A percentile compares a stretch with the other conserved stretches of the same genome.
Conservation (phyloP, 2,329 filamentous ascomycete species). For the Polytolypa hystricis region DNA sequence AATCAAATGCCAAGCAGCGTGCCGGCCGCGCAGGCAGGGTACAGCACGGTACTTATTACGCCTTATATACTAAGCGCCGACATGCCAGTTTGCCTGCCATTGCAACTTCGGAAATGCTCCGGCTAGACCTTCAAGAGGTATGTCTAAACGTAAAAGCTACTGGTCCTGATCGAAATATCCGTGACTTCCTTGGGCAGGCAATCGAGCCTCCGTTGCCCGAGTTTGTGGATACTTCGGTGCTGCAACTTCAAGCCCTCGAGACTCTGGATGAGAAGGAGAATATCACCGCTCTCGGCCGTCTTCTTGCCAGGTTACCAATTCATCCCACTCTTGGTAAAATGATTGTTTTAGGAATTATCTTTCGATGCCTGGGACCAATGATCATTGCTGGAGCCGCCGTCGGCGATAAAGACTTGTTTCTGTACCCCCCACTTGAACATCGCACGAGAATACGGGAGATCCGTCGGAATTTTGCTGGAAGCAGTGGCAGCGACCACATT, state of each 20-base stretch:
- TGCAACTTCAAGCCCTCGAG: constrained; percentile 29
- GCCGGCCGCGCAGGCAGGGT: constrained; percentile 42
- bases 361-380: constrained; percentile 42
- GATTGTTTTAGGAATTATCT: constrained; percentile 41
- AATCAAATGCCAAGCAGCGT: constrained; percentile 38
- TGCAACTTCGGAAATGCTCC: constrained; percentile 31
- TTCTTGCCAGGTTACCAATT: constrained; percentile 33
- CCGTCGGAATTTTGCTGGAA: constrained; percentile 23
- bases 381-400: constrained; percentile 33
- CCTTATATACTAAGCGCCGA: constrained; percentile 32
- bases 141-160: constrained; percentile 35
- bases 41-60: constrained; percentile 39
- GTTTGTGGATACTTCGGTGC: constrained; percentile 29
- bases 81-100: constrained; percentile 23
- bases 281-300: constrained; percentile 36
- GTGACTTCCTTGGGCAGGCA: constrained; percentile 31
- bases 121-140: constrained; percentile 33
- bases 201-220: constrained; percentile 34
- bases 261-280: constrained; percentile 34
- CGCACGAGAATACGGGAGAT: constrained; percentile 11
- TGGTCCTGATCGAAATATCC: constrained; percentile 28
- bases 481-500: constrained; percentile 37
- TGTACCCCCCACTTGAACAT: constrained; percentile 18
- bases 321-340: constrained; percentile 39
- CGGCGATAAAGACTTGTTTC: constrained; percentile 24